Base-by-base conservation (phyloP, 2,329 filamentous ascomycete species). In the Paraphoma chrysanthemicola region DNA sequence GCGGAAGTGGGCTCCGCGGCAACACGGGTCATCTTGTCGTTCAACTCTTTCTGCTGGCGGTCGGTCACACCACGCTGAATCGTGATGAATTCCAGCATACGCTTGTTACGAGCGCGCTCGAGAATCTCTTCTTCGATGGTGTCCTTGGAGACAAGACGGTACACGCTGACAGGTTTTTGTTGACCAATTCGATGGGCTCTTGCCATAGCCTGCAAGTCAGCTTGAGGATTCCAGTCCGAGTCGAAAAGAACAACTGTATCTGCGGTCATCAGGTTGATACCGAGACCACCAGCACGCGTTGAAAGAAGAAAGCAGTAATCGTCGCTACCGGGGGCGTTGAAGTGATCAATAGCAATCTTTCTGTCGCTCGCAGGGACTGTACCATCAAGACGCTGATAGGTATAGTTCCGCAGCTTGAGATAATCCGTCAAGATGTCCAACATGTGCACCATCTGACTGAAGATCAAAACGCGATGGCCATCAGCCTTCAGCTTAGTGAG, bases 361-460 rank as follows among this genome's bases (percentile, higher is more conserved):
- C 95, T 88, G 56, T 93, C 89, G 1, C 88, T 90, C 11, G 95
- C 91, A 33, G 92, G 90, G 64, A 99, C 97, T 2, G 95, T 99
- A 66, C 95, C 95, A 73, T 99, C 95, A 7, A 99, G 86, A 16
- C 95, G 87, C 74, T 99, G 96, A 72, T 95, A 98, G 56, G 95
- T 89, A 77, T 98, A 96, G n/a, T 93, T 93, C 60, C 95, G 90
- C 51, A 95, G 86, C 49, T 92, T 91, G 63, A 98, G 86, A 73
- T 99, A 99, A 70, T 99, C 94, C 44, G 92, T 92, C 1, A 99
- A 84, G 51, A 99, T 95, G 71, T 99, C 93, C 18, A 99, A 85
- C 91, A 99, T 98, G 74, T 92, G 96, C 36, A 99, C 96, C 95
- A 99, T 99, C 75, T 99, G 95, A 75, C 94, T 98, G 82, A 99